phyloP scores from a whole-genome alignment of 345 rosid genomes.

The Theobroma cacao region DNA sequence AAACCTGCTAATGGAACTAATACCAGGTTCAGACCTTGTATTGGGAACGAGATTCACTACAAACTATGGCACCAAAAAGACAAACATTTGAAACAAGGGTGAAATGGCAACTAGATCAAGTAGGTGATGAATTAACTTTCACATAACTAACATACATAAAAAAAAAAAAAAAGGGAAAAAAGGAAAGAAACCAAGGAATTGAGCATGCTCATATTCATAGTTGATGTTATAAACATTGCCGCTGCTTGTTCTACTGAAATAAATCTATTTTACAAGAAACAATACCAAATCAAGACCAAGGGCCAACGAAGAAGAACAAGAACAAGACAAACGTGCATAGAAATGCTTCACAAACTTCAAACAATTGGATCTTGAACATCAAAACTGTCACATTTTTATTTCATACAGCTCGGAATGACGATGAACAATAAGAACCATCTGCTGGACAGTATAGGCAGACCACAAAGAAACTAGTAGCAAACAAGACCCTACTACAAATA shows the following conservation, averaged over 20 bases:
- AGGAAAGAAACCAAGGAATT: too few species aligned
- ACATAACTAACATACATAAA: neutral
- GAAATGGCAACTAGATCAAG: neutral
- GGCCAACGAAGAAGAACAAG: neutral
- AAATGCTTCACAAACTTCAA: neutral
- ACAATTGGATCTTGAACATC: neutral
- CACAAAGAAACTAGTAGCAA: neutral
- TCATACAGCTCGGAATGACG: neutral
- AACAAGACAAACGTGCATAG: neutral
- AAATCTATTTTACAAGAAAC: neutral
- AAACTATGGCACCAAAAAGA: neutral
- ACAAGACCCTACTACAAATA: neutral
- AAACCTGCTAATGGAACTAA: neutral
- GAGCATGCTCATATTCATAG: too few species aligned
- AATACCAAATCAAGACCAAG: neutral
- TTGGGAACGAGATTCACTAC: neutral
- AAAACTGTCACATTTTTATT: neutral
- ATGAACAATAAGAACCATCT: neutral
- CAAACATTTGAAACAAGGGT: neutral
- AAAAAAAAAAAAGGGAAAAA: too few species aligned
- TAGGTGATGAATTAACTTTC: neutral
- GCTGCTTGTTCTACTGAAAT: too few species aligned
- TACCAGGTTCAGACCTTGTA: neutral
- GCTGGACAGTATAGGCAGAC: neutral
- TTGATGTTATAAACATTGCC: too few species aligned